Evolutionary conservation across 148 eudicot genomes (phyloP), one percentile per base, ranked within the genome.

Genomic region (Bassia scoparia): DNA sequence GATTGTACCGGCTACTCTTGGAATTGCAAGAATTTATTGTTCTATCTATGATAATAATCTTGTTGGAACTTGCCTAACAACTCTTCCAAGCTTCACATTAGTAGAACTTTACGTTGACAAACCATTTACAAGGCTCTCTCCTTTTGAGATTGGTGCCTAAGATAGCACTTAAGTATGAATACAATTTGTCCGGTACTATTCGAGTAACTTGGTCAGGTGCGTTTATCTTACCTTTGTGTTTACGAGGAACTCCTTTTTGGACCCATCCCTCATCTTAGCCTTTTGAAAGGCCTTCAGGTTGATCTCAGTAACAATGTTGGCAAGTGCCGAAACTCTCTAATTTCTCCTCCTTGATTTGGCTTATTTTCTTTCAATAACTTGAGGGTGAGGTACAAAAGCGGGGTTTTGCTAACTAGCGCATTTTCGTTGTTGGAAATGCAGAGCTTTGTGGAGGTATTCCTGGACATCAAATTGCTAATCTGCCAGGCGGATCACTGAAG

Each of bases 381-480:
- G 50, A 76, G 72, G 83, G 83, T 1, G 64, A 29, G 7, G 73
- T 80, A 3, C 35, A 66, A 29, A 5, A 27, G 20, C 24, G 79
- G 79, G 5, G 69, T 60, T 80, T 71, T 23, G 3, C 43, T 37
- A 71, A 80, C 29, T 5, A 69, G 59, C 24, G 78, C 1, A 5
- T 17, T 50, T 13, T 69, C 67, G 23, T 79, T 12, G n/a, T 31
- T 24, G 80, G 83, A 26, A 76, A 80, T 31, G 23, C 2, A 7
- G 61, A 46, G 20, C 82, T 80, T 5, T 80, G 83, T 72, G 83
- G 83, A 48, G 79, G 76, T 10, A 66, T 72, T 10, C 33, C 67
- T 3, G 10, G 60, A 30, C 70, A n/a, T 76, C 24, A 50, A 71
- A 0, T 24, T 80, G 16, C 79, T 79, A 64, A 37, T 7, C 46